Conservation (phyloP, 2,329 filamentous ascomycete genomes). For the Fulvia fulva region DNA sequence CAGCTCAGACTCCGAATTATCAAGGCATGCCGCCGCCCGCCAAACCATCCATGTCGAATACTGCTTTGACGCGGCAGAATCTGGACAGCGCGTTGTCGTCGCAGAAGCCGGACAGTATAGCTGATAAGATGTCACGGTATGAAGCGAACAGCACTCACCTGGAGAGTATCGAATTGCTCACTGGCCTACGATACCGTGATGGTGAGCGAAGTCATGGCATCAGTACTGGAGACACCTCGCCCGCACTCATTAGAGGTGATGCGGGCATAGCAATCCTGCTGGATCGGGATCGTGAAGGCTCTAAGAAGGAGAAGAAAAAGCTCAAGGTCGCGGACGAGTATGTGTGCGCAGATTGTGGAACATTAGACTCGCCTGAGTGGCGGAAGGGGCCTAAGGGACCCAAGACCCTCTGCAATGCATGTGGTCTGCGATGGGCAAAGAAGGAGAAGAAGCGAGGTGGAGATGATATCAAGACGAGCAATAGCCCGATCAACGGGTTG, state of each 20-base stretch:
- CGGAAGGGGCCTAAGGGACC: conserved; percentile 87
- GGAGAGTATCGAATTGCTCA: conserved; percentile 90
- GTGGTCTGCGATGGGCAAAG: conserved; percentile 54
- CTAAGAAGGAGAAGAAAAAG: conserved; percentile 86
- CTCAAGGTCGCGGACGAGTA: conserved; percentile 80
- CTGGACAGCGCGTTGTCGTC: conserved; percentile 67
- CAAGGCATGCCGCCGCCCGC: conserved; percentile 64
- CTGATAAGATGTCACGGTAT: conserved; percentile 79
- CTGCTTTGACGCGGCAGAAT: conserved; percentile 72
- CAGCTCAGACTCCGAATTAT: conserved; percentile 35
- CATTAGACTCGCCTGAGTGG: conserved; percentile 92
- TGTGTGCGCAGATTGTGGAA: conserved; percentile 93
- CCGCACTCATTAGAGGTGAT: conserved; percentile 77
- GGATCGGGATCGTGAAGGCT: conserved; percentile 75
- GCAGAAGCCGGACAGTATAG: conserved; percentile 68
- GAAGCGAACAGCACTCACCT: conserved; percentile 68
- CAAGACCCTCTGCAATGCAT: conserved; percentile 94
- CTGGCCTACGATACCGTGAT: conserved; percentile 79
- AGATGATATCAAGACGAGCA: conserved; percentile 23
- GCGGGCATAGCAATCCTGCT: conserved; percentile 79
- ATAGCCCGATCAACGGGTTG: conserved; percentile 18
- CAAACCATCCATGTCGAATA: conserved; percentile 58
- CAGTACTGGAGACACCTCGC: conserved; percentile 78
- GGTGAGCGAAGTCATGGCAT: conserved; percentile 85
- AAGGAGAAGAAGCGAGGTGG: conserved; percentile 37